phyloP scores from a whole-genome alignment of 1,284 basidiomycete genomes.

The Melampsora medusae region DNA sequence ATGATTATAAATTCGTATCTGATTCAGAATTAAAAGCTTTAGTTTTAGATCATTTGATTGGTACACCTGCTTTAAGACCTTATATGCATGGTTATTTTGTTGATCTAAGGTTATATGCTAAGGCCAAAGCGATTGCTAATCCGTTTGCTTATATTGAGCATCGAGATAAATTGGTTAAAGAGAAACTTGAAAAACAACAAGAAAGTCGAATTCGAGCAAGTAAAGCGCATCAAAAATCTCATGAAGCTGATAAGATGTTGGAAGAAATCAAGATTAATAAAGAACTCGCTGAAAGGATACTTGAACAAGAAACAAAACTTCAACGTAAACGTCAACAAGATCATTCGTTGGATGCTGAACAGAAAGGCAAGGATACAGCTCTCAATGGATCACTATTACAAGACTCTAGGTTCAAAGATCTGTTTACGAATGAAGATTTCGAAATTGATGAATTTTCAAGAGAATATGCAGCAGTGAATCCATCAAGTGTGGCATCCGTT shows the following conservation, averaged over 20 bases:
- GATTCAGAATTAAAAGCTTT: slow-evolving; percentile 79
- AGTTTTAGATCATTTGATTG: slow-evolving; percentile 88
- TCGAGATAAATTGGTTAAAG: slow-evolving; percentile 77
- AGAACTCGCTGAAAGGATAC: slow-evolving; percentile 79
- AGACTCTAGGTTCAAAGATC: slow-evolving; percentile 83
- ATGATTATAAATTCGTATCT: slow-evolving; percentile 98
- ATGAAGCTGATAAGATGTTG: slow-evolving; percentile 58
- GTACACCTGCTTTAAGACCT: slow-evolving; percentile 89
- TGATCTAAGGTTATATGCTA: slow-evolving; percentile 89
- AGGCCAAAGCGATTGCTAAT: slow-evolving; percentile 90
- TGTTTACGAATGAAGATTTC: slow-evolving; percentile 93
- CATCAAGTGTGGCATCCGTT: slow-evolving; percentile 59
- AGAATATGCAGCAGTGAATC: slow-evolving; percentile 88
- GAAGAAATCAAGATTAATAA: slow-evolving; percentile 77
- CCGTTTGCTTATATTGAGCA: slow-evolving; percentile 94
- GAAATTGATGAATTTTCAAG: slow-evolving; percentile 81
- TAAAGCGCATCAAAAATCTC: slow-evolving; percentile 58
- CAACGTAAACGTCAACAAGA: slow-evolving; percentile 58
- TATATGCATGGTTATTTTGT: slow-evolving; percentile 99
- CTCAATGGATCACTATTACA: slow-evolving; percentile 62
- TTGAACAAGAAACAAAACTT: slow-evolving; percentile 70
- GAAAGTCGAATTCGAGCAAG: slow-evolving; percentile 84
- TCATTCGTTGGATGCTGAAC: slow-evolving; percentile 57
- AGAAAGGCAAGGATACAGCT: slow-evolving; percentile 49
- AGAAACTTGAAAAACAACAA: slow-evolving; percentile 87